A percentile compares a stretch with the other conserved stretches of the same genome.
Evolutionary conservation across 306 rosid species (phyloP).

Genomic region (Potentilla sterilis): DNA sequence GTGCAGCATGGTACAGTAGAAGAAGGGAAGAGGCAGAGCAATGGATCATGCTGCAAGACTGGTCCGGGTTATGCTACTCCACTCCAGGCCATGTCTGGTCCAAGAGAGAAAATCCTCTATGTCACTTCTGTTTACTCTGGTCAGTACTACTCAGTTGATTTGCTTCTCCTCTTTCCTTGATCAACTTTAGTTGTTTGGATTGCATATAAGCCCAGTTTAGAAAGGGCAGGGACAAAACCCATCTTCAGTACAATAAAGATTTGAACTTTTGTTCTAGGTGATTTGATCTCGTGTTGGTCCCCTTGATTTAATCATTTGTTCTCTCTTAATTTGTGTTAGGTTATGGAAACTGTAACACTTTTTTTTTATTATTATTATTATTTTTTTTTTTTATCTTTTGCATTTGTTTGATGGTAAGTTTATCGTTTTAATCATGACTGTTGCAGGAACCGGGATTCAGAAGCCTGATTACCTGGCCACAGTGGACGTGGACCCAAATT

Average conservation of each 20-base stretch:
- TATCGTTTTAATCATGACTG: background rate
- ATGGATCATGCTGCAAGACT: constrained; percentile 45
- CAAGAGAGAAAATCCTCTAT: constrained; percentile 71
- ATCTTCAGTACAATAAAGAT: no score
- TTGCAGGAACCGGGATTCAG: constrained; percentile 75
- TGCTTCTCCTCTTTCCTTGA: background rate
- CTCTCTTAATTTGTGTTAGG: background rate
- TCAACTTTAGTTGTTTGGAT: background rate
- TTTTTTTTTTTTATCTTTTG: background rate
- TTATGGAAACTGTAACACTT: background rate
- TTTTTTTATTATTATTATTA: no score
- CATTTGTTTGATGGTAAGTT: background rate
- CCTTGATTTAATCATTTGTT: background rate
- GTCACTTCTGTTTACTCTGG: constrained; percentile 79
- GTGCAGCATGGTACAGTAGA: constrained; percentile 11
- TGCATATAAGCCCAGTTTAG: background rate
- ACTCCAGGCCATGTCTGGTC: constrained; percentile 78
- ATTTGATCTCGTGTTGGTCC: no score
- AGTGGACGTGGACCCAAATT: constrained; percentile 79
- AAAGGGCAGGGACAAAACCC: background rate
- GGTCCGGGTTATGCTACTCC: constrained; percentile 93
- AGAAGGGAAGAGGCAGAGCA: constrained; percentile 29
- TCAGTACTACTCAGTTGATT: background rate
- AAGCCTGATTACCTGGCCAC: constrained; percentile 96
- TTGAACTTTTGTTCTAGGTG: background rate